These are phyloP conservation scores for Terfezia boudieri DNA, from an alignment of 495 filamentous ascomycete genomes.

Conservation along the genomic window DNA sequence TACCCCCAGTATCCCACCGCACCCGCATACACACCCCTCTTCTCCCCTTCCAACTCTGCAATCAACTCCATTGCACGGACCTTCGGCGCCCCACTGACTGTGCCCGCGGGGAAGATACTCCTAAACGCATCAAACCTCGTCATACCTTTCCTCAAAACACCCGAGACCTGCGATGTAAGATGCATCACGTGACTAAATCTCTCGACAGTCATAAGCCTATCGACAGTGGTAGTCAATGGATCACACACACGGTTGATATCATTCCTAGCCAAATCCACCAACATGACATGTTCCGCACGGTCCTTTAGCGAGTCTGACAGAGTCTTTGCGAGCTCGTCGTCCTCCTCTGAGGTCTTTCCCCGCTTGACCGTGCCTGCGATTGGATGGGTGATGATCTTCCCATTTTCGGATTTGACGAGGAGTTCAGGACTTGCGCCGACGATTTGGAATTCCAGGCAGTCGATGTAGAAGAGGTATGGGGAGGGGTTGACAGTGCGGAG, in stretches of 20 bases:
- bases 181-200: slow-evolving; percentile 94
- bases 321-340: slow-evolving; percentile 54
- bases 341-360: slow-evolving; percentile 57
- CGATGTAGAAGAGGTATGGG: slow-evolving; percentile 89
- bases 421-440: slow-evolving; percentile 87
- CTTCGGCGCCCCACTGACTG: slow-evolving; percentile 85
- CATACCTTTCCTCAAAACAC: slow-evolving; percentile 55
- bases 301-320: slow-evolving; percentile 70
- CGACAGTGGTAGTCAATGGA: slow-evolving; percentile 65
- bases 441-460: slow-evolving; percentile 77
- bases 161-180: slow-evolving; percentile 82
- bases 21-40: slow-evolving; percentile 88
- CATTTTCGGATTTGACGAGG: slow-evolving; percentile 69
- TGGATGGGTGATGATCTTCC: slow-evolving; percentile 83
- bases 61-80: slow-evolving; percentile 93
- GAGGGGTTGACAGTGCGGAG: slow-evolving; percentile 88
- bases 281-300: slow-evolving; percentile 94
- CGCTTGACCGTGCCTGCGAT: slow-evolving; percentile 89
- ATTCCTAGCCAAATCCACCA: slow-evolving; percentile 93
- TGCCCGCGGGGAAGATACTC: slow-evolving; percentile 88
- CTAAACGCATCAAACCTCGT: slow-evolving; percentile 91
- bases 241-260: slow-evolving; percentile 94
- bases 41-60: slow-evolving; percentile 78
- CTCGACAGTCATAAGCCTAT: slow-evolving; percentile 88
- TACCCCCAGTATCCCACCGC: slow-evolving; percentile 88